Base-by-base conservation (phyloP, 768 basidiomycete genomes). In the Trametes sanguinea region DNA sequence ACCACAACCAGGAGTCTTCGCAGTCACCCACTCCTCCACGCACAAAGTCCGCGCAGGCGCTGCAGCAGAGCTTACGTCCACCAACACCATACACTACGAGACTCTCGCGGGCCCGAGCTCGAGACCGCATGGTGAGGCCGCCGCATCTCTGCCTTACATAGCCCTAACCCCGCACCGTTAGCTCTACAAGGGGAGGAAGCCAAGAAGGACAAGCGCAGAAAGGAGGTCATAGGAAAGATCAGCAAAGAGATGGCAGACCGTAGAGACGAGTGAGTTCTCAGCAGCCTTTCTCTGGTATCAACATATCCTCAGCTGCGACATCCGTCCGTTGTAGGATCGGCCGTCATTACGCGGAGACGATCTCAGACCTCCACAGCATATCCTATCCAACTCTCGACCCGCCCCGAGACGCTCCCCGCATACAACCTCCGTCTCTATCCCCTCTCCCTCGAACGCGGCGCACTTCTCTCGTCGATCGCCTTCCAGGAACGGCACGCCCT, bases 341-440 rank as follows among this genome's bases (percentile, higher is more conserved):
- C 39, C 58, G 65, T 45, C 81, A 88, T 67, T 85, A 82, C 74
- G 75, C 81, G 47, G 89, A 92, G 72, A 82, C 76, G 54, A 83
- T 90, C 46, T 79, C 82, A 2, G 78, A 78, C 3, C 79, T 91
- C n/a, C 83, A 85, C 68, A 79, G 75, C 64, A 77, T 83, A 14
- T 76, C 88, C 2, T n/a, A 76, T 83, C 60, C 85, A 87, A 69
- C 82, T 93, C 30, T 78, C 88, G 4, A 85, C 84, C 1, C 84
- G 84, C 40, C 92, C 92, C 0, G 87, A 90, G 58, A 79, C 81
- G 3, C 79, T 83, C 39, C 77, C 85, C 0, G 73, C 86, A 46
- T 94, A 87, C 77, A 84, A 83, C 47, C 80, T 93, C 14, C 86
- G 88, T 51, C 75, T 94, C 39, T 86, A 90, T 54, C 89, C 92